These are phyloP conservation scores for Corylus heterophylla DNA, from an alignment of 306 rosid genomes.

Conservation along the genomic window DNA sequence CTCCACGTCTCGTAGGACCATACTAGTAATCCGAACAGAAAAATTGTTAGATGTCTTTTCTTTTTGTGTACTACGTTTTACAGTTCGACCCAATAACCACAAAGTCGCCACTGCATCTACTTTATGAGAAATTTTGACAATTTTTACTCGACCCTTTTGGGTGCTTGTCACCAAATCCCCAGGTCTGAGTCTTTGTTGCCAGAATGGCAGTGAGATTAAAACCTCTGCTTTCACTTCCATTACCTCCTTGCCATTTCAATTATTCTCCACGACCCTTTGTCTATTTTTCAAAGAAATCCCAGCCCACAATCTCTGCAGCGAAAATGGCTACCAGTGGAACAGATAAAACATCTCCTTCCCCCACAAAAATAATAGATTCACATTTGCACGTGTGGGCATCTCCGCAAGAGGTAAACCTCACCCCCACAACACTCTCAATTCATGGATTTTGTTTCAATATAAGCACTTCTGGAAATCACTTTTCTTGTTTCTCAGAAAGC, in stretches of 20 bases:
- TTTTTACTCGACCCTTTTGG: background rate
- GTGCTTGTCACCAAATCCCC: background rate
- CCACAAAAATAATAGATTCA: conserved; percentile 60
- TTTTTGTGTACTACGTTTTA: too few species aligned
- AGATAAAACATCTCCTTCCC: background rate
- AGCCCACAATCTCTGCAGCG: conserved; percentile 15
- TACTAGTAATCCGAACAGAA: too few species aligned
- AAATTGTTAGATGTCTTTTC: too few species aligned
- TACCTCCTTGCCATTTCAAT: background rate
- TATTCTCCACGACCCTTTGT: background rate
- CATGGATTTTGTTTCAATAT: background rate
- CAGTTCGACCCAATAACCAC: background rate
- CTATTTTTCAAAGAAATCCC: conserved; percentile 18
- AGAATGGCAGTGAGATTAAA: conserved; percentile 28
- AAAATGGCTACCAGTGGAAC: conserved; percentile 44
- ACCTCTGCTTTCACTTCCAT: conserved; percentile 20
- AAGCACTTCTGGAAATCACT: background rate
- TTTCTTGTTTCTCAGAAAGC: background rate
- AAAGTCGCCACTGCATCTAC: background rate
- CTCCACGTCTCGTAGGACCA: too few species aligned
- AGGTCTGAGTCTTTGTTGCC: background rate
- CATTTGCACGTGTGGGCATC: conserved; percentile 97
- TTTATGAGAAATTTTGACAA: background rate
- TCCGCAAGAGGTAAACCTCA: conserved; percentile 52
- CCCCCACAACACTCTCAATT: background rate